Percentiles rank a stretch among this genome's conserved stretches.
Evolutionary conservation across 805 yeast species (phyloP).

Genomic region (Candida wancherniae): DNA sequence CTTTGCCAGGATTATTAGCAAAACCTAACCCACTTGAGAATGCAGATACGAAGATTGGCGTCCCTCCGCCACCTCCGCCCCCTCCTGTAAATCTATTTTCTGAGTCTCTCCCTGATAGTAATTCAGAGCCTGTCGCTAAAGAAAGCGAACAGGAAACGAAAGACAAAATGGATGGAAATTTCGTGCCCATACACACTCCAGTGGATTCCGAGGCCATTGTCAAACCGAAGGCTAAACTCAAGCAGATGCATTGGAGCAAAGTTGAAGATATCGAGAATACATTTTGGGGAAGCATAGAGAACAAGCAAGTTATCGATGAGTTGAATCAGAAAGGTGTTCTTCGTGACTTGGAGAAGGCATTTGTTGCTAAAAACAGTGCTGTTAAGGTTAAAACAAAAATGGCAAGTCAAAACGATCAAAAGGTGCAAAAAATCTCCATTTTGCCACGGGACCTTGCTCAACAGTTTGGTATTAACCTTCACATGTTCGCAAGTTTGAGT

Average conservation of each 20-base stretch:
- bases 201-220: conserved; percentile 4
- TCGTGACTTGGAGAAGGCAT: conserved; percentile 76
- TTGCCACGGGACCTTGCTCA: conserved; percentile 76
- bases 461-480: conserved; percentile 75
- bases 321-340: conserved; percentile 74
- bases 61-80: conserved; percentile 1
- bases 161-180: background rate
- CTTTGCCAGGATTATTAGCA: background rate
- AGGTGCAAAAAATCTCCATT: conserved; percentile 52
- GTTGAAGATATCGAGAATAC: conserved; percentile 80
- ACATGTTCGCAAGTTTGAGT: conserved; percentile 48
- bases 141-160: too few relatives aligned
- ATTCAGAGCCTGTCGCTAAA: background rate
- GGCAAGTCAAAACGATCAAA: conserved; percentile 1
- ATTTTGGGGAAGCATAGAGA: conserved; percentile 73
- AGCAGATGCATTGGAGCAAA: conserved; percentile 97
- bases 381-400: conserved; percentile 32
- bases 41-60: too few relatives aligned
- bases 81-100: background rate
- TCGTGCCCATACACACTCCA: background rate
- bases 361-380: conserved; percentile 69
- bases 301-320: conserved; percentile 54
- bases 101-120: background rate
- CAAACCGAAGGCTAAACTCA: conserved; percentile 70
- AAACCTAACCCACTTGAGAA: background rate